Evolutionary conservation across 2,329 filamentous ascomycete species (phyloP).

Genomic region (Colletotrichum zoysiae): DNA sequence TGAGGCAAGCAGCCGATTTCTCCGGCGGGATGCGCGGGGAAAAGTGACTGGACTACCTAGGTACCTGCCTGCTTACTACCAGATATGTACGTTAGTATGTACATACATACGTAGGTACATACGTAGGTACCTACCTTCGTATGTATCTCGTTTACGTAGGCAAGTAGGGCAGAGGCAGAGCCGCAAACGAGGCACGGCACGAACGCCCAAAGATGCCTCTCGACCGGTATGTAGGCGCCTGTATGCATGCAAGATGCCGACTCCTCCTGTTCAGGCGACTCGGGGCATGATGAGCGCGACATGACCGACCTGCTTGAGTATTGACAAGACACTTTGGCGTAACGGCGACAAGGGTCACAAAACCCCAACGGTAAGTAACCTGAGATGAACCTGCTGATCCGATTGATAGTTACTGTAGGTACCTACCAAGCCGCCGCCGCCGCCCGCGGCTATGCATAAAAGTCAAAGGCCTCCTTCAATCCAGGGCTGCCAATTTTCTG

Average conservation of each 20-base stretch:
- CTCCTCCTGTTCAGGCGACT: not conserved
- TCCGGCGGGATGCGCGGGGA: not conserved
- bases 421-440: not conserved
- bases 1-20: conserved; percentile 16
- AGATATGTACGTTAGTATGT: too few relatives aligned
- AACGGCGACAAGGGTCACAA: not conserved
- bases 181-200: conserved; percentile 21
- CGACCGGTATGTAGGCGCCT: not conserved
- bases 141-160: too few relatives aligned
- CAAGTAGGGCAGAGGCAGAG: conserved; percentile 1
- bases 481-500: not conserved
- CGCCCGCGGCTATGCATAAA: not conserved
- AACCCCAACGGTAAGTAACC: conserved; percentile 6
- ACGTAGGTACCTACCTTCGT: too few relatives aligned
- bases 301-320: too few relatives aligned
- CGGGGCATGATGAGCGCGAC: not conserved
- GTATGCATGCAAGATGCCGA: conserved; percentile 6
- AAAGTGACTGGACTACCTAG: too few relatives aligned
- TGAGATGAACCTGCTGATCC: conserved; percentile 40
- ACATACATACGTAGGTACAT: too few relatives aligned
- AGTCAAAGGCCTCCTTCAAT: not conserved
- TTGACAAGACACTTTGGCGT: not conserved
- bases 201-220: not conserved
- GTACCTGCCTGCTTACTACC: too few relatives aligned
- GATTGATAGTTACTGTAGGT: conserved; percentile 13